Base-by-base conservation (phyloP, 2,329 filamentous ascomycete genomes). In the Graphilbum fragrans region DNA sequence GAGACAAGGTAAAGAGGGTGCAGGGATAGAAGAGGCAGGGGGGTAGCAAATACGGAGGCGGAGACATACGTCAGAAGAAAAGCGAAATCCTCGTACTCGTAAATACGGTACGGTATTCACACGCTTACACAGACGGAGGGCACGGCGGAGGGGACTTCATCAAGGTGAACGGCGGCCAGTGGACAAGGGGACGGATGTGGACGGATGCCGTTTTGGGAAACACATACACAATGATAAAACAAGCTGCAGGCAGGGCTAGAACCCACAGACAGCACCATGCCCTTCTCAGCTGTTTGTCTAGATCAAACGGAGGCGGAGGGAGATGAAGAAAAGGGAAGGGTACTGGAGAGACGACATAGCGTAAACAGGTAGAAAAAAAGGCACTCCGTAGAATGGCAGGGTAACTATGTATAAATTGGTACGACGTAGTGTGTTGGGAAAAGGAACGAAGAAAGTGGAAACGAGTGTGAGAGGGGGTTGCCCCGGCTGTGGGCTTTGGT, bases 181-280 rank as follows among this genome's bases (percentile, higher is more conserved):
- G 29, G 14, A 16, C 29, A 34, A 12, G n/a, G 51, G 50, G 50
- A 51, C 47, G 47, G 50, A 42, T 45, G 50, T 49, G 45, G 51
- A 45, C 45, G 41, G 45, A 34, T 36, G 40, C 54, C 53, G 49
- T 48, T 56, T 58, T 53, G 53, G 55, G 53, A 53, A 53, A 46
- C 53, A 49, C 51, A 50, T 45, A 49, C 32, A 27, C 49, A 53
- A 53, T 52, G 51, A 47, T 55, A 51, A 51, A 53, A 53, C 49
- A 50, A 39, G 23, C 37, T 27, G 6, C 32, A 35, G n/a, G 37
- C 45, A 46, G 51, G 46, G 49, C 50, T 47, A 37, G 48, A 47
- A 43, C 48, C 47, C 48, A 51, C 39, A 47, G 49, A 50, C 48
- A 32, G 29, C 37, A 27, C 38, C 44, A 45, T 43, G 41, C 44